Evolutionary conservation across 176 grass and related monocot genomes (phyloP), one percentile per base, ranked within the genome.

Genomic region (Musa itinerans): DNA sequence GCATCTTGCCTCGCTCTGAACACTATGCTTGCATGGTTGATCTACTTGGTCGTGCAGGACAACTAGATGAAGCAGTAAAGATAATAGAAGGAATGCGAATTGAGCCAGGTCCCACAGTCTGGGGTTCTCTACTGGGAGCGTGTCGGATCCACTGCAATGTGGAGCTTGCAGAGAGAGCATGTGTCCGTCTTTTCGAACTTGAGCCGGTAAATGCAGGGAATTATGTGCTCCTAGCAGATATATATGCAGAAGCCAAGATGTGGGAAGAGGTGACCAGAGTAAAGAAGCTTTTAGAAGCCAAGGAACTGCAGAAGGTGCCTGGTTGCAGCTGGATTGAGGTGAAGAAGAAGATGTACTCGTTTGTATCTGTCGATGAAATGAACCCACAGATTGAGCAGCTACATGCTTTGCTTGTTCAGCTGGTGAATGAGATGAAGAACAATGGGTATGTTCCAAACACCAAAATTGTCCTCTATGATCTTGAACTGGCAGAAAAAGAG

Each of bases 271-370:
- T 87, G 65, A 78, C 29, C 62, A 84, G 89, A 23, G 72, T 98
- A 10, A 91, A 81, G 88, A 81, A 91, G 52, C 70, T 98, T 66
- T 69, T 92, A 51, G 86, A 98, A 76, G 88, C 88, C 75, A 84
- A 72, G 54, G 74, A 21, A 0, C 74, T 98, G 48, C 81, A 84
- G 80, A 98, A 98, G 84, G 74, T 93, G 15, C 65, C 86, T 13
- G 94, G 94, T 48, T 91, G 86, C 79, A 93, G 94, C 73, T 93
- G 94, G 90, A 98, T 98, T 79, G 94, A 93, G 82, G 86, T 91
- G 77, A 87, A 83, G 75, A 98, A 92, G 54, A 93, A 82, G 81
- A 22, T 91, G 53, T 51, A 93, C 74, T 82, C 80, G 11, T 91
- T 93, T 76, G 84, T 76, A 11, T 87, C 94, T 11, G 78, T 87